Conservation (phyloP, 2,329 filamentous ascomycete genomes). For the Onygenales sp. region DNA sequence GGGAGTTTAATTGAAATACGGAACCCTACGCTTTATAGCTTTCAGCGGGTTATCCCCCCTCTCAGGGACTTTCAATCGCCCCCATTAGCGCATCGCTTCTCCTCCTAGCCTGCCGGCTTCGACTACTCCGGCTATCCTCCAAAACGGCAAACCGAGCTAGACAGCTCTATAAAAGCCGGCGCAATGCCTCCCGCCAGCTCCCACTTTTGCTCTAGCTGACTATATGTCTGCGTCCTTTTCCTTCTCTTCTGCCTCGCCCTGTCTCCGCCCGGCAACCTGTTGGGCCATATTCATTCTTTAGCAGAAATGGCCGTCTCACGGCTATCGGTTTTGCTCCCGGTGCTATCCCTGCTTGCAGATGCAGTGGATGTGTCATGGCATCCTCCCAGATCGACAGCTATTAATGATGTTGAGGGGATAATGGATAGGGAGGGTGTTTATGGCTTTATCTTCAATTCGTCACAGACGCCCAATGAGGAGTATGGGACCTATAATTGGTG, state of each 20-base stretch:
- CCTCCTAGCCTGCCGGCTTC: too few species aligned
- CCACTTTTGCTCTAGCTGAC: background rate
- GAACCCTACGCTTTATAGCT: too few species aligned
- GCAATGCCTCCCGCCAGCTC: background rate
- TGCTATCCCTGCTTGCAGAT: conserved; percentile 6
- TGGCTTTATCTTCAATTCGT: conserved; percentile 66
- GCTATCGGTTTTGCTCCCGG: conserved; percentile 10
- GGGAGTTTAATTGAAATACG: too few species aligned
- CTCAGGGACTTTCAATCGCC: too few species aligned
- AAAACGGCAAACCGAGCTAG: too few species aligned
- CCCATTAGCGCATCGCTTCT: too few species aligned
- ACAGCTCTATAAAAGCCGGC: background rate
- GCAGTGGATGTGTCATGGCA: conserved; percentile 46
- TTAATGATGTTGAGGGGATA: conserved; percentile 54
- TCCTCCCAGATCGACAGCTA: conserved; percentile 43
- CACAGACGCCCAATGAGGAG: conserved; percentile 43
- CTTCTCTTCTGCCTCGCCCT: background rate
- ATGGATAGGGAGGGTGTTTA: conserved; percentile 54
- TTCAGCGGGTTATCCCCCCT: too few species aligned
- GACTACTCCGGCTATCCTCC: too few species aligned
- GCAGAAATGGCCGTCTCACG: background rate
- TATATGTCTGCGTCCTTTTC: background rate
- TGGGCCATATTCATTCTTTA: background rate
- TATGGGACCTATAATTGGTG: conserved; percentile 71
- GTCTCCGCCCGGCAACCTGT: background rate